phyloP scores from a whole-genome alignment of 192 early-diverging fungal species.

The Dissophora ornata region DNA sequence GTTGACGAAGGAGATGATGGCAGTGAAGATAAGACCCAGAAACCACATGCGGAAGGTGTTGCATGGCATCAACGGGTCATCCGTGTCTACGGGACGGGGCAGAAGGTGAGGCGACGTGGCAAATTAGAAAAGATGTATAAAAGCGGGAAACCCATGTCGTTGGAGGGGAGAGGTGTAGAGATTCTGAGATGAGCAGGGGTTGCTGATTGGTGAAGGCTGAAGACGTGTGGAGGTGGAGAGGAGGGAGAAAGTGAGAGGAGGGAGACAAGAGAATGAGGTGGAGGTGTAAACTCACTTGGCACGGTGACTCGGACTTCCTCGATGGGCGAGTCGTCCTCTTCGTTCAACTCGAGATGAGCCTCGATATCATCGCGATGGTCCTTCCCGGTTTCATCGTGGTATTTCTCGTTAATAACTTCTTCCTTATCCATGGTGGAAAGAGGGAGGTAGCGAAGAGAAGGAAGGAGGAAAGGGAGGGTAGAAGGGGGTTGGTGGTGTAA shows the following conservation, averaged over 20 bases:
- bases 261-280: background rate
- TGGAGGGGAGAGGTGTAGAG: too few species aligned
- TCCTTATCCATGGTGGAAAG: constrained; percentile 32
- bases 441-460: background rate
- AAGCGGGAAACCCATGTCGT: background rate
- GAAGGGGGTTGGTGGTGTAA: background rate
- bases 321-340: constrained; percentile 58
- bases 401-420: constrained; percentile 30
- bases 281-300: constrained; percentile 36
- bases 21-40: constrained; percentile 57
- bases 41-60: constrained; percentile 65
- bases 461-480: background rate
- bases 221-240: background rate
- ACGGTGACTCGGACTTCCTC: constrained; percentile 58
- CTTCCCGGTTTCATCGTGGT: constrained; percentile 16
- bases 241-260: background rate
- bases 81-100: constrained; percentile 38
- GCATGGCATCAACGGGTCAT: constrained; percentile 61
- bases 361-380: constrained; percentile 5
- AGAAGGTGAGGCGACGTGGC: background rate
- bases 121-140: background rate
- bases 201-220: background rate
- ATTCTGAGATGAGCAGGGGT: too few species aligned
- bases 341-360: background rate
- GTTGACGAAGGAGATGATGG: constrained; percentile 57